Base-by-base conservation (phyloP, 768 basidiomycete species). In the Heimioporus sp. region DNA sequence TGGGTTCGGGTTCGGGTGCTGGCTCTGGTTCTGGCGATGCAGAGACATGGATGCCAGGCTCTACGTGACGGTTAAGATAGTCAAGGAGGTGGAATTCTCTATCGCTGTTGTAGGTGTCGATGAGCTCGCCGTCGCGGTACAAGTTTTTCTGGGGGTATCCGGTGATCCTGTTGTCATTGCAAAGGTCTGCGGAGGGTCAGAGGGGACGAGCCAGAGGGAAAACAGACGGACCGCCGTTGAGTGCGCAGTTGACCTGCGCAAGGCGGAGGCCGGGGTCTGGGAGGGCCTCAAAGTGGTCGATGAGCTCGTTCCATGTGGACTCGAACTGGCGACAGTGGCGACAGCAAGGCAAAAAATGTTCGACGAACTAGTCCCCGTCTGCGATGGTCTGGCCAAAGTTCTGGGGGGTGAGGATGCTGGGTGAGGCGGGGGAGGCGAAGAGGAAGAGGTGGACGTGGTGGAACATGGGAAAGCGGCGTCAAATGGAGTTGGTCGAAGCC, bases 321-420 rank as follows among this genome's bases (percentile, higher is more conserved):
- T 82, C 84, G 59, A 97, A 96, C 0, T 72, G 65, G 31, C 77
- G 76, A 68, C 93, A 97, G 64, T 96, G 93, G 5, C 68, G 65
- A 61, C 94, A 97, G 62, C 84, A 86, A 0, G 94, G 94, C 1
- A 90, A 93, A 65, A 82, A 97, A 67, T 90, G 87, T 60, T 96
- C 92, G 44, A 60, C 74, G 7, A 42, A 79, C 86, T 86, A 90
- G 5, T 83, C 71, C 16, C 87, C 89, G 0, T 75, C 60, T 1
- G 76, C 60, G 17, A 81, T 76, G 0, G 80, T 74, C 13, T 72
- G 50, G 11, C 78, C 64, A 66, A 92, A 90, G 55, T 77, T 80
- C 42, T 81, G 77, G 4, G 85, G 80, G 0, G 79, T 83, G 42
- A 91, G 78, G 0, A 72, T 62, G 41, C 32, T 56, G 0, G 62